Percentiles rank a stretch among this genome's conserved stretches.
These are phyloP conservation scores for Cercospora sesami DNA, from an alignment of 2,329 filamentous ascomycete genomes.

Conservation along the genomic window DNA sequence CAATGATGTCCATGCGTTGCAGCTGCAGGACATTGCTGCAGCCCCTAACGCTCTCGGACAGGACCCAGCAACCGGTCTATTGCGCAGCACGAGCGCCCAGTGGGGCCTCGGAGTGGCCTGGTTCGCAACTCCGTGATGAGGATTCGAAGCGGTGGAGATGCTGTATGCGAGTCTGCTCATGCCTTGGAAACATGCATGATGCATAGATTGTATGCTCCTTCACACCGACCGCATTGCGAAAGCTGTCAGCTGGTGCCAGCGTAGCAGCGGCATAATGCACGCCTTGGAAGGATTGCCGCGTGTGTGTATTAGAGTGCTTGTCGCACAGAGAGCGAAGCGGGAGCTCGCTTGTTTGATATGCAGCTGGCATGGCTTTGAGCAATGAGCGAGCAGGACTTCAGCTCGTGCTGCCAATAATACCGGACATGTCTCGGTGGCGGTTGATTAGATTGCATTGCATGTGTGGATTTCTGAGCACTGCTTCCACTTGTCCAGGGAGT, in stretches of 20 bases:
- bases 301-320: not conserved
- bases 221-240: not conserved
- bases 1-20: not conserved
- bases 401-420: slow-evolving; percentile 7
- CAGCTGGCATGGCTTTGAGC: slow-evolving; percentile 1
- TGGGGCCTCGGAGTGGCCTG: not conserved
- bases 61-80: slow-evolving; percentile 7
- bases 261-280: slow-evolving; percentile 1
- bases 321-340: not conserved
- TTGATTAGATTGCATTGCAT: not conserved
- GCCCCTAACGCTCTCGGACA: not conserved
- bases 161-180: not conserved
- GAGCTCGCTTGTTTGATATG: slow-evolving; percentile 3
- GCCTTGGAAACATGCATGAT: not conserved
- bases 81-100: not conserved
- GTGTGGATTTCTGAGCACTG: not conserved
- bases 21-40: not conserved
- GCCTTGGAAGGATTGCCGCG: not conserved
- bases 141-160: not conserved
- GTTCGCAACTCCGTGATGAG: not conserved
- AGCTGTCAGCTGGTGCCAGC: slow-evolving; percentile 6
- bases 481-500: not conserved
- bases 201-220: not conserved
- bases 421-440: slow-evolving; percentile 2
- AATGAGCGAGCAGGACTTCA: not conserved